Base-by-base conservation (phyloP, 108 stramenopile genomes). In the Mediolabrus comicus region DNA sequence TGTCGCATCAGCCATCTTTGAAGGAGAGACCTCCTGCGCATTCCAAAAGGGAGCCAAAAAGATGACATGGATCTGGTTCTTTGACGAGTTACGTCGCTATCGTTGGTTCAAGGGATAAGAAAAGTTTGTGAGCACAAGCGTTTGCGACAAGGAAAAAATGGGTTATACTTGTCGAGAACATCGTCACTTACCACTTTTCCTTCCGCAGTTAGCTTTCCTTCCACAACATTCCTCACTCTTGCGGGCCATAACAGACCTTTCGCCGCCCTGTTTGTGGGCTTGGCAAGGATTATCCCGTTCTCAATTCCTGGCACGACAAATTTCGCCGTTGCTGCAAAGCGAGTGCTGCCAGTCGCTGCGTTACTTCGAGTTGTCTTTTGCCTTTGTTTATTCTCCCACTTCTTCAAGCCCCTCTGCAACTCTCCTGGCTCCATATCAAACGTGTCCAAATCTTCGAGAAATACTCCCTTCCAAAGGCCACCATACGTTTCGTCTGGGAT, bases 341-440 rank as follows among this genome's bases (percentile, higher is more conserved):
- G 82, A 35, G 71, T 85, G 22, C 86, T 83, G 32, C 71, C 79
- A 60, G 71, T 36, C 3, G 59, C n/a, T 10, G 26, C 28, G 13
- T 14, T 54, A 0, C 39, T 16, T 3, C 4, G 54, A 22, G 30
- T 26, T 46, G 46, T 17, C 34, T 71, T 70, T 54, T 59, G 60
- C 66, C 65, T 76, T 71, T 80, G 60, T 66, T 74, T 84, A 33
- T 61, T 76, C 28, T 92, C 87, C 69, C 81, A 91, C 38, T 82
- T 89, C 43, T 72, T 85, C 52, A 81, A 72, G 1, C 84, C 91
- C 8, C 83, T 72, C 46, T 83, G 70, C 39, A 95, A 34, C 59
- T 95, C 94, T 30, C 86, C 91, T 12, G 80, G 79, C 64, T 95
- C 94, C 26, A 95, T 33, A 58, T 95, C 94, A 69, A 91, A 95